Evolutionary conservation across 768 basidiomycete species (phyloP).

Genomic region (Porpolomopsis calyptriformis): DNA sequence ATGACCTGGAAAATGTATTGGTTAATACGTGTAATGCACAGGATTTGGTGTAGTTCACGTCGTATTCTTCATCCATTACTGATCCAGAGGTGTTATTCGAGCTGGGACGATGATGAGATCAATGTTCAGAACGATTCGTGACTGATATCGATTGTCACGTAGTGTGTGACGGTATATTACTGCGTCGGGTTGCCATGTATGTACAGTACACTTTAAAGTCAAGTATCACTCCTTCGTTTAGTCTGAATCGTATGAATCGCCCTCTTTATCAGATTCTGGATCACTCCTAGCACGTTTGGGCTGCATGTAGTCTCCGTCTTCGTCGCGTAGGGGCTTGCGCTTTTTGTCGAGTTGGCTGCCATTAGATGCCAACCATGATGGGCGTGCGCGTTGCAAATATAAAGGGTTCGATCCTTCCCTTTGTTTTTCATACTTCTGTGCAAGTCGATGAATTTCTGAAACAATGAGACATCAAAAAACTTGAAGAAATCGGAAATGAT

Average conservation of each 20-base stretch:
- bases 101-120: background rate
- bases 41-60: slow-evolving; percentile 39
- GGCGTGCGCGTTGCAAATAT: slow-evolving; percentile 22
- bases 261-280: background rate
- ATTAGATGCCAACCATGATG: slow-evolving; percentile 18
- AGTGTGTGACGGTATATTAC: no score
- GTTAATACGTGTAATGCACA: slow-evolving; percentile 11
- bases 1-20: slow-evolving; percentile 45
- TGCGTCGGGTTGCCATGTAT: no score
- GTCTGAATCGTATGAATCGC: background rate
- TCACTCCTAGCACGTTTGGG: slow-evolving; percentile 1
- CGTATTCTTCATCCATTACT: slow-evolving; percentile 94
- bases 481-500: slow-evolving; percentile 12
- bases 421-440: slow-evolving; percentile 23
- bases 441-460: slow-evolving; percentile 29
- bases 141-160: no score
- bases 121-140: no score
- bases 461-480: slow-evolving; percentile 10
- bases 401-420: slow-evolving; percentile 16
- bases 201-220: background rate
- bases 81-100: background rate
- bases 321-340: slow-evolving; percentile 1
- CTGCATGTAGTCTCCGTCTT: background rate
- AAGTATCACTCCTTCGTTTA: background rate
- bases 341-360: slow-evolving; percentile 5